These are phyloP conservation scores for Malus fusca DNA, from an alignment of 306 rosid species.

Conservation along the genomic window DNA sequence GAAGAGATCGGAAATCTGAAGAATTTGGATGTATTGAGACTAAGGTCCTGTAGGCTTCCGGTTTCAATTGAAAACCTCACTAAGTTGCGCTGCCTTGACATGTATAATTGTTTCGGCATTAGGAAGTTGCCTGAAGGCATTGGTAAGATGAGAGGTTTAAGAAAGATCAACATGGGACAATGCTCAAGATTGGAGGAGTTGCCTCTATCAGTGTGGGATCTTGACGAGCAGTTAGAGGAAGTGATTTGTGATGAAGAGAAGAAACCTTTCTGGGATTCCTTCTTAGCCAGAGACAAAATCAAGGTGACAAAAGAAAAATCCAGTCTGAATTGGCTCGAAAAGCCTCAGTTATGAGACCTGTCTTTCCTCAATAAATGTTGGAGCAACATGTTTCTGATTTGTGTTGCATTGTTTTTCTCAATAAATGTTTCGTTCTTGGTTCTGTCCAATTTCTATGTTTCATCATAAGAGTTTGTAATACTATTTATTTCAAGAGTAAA, in stretches of 20 bases:
- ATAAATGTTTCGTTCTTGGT: background rate
- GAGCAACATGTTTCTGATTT: background rate
- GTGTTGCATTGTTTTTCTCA: no score
- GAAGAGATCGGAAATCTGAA: conserved; percentile 8
- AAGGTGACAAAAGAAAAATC: background rate
- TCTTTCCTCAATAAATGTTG: background rate
- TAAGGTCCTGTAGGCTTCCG: conserved; percentile 21
- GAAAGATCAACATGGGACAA: conserved; percentile 26
- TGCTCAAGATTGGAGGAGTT: conserved; percentile 29
- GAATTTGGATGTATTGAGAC: background rate
- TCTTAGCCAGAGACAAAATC: background rate
- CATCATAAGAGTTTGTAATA: no score
- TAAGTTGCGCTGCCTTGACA: conserved; percentile 20
- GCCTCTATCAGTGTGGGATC: conserved; percentile 33
- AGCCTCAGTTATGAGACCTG: background rate
- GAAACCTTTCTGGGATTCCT: background rate
- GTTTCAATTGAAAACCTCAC: conserved; percentile 22
- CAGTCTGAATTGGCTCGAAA: background rate
- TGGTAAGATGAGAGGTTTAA: conserved; percentile 16
- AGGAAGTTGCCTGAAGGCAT: conserved; percentile 34
- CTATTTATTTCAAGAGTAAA: no score
- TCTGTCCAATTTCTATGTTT: no score
- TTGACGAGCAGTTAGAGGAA: conserved; percentile 13
- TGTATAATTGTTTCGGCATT: conserved; percentile 9
- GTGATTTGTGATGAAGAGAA: conserved; percentile 42